These are phyloP conservation scores for Nannizziopsis barbatae DNA, from an alignment of 2,329 filamentous ascomycete species.

Conservation along the genomic window DNA sequence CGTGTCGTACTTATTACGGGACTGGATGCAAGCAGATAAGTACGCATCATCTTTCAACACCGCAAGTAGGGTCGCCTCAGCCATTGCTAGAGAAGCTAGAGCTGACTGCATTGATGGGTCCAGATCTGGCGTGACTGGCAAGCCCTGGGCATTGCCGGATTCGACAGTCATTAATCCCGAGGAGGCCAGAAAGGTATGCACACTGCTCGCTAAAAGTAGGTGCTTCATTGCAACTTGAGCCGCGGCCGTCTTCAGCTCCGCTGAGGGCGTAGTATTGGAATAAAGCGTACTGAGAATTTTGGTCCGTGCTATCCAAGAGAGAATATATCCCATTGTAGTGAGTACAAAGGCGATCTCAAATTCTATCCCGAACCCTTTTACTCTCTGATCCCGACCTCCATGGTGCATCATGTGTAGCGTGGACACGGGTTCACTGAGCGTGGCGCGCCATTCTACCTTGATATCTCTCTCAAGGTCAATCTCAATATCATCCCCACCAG, in stretches of 20 bases:
- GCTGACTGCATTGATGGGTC: slow-evolving; percentile 34
- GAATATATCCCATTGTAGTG: slow-evolving; percentile 62
- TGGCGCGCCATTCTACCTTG: slow-evolving; percentile 69
- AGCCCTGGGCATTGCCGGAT: slow-evolving; percentile 8
- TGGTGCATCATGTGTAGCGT: slow-evolving; percentile 7
- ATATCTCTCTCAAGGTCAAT: slow-evolving; percentile 58
- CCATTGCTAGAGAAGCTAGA: slow-evolving; percentile 52
- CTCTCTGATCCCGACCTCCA: slow-evolving; percentile 40
- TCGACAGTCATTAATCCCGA: slow-evolving; percentile 2
- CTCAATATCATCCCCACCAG: slow-evolving; percentile 48
- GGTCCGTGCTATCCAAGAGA: slow-evolving; percentile 60
- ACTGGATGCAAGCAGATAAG: slow-evolving; percentile 66
- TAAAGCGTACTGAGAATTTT: slow-evolving; percentile 61
- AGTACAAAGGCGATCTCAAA: slow-evolving; percentile 74
- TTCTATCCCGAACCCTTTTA: slow-evolving; percentile 62
- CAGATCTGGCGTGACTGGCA: slow-evolving; percentile 35
- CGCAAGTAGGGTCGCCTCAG: slow-evolving; percentile 79
- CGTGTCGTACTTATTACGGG: slow-evolving; percentile 67
- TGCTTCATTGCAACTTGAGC: slow-evolving; percentile 65
- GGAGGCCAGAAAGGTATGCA: slow-evolving; percentile 60
- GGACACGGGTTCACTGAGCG: slow-evolving; percentile 44
- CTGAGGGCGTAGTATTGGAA: slow-evolving; percentile 50
- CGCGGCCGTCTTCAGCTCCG: slow-evolving; percentile 56
- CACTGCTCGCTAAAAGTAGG: slow-evolving; percentile 64
- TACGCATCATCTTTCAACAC: slow-evolving; percentile 94